Evolutionary conservation across 768 basidiomycete species (phyloP), one percentile per base, ranked within the genome.

Genomic region (Russula dissimulans): DNA sequence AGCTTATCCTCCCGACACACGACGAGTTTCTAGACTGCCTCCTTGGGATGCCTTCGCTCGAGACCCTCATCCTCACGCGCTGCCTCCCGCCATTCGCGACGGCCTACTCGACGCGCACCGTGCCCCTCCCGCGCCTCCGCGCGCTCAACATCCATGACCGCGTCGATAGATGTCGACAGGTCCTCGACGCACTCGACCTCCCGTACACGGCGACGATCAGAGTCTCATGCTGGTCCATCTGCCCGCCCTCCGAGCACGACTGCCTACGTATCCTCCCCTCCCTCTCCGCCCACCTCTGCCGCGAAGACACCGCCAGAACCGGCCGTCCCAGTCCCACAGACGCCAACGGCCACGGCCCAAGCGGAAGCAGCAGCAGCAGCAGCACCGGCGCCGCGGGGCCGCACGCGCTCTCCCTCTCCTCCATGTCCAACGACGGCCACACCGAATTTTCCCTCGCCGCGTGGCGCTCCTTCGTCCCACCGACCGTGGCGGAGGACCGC

Each of bases 221-320:
- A 34, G 26, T 62, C 15, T 45, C 39, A 9, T 62, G 61, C 41
- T 62, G 61, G 56, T 57, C 61, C 32, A 11, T 44, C 12, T 48
- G 29, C 6, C 61, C 61, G 0, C 61, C 56, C 41, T 52, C 61
- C 38, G 61, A 62, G 26, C 34, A 57, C 51, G 61, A 62, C 51
- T 57, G 56, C 46, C 46, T 62, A 5, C 61, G 61, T 5, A 15
- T 62, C 51, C 32, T 62, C 8, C 61, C 61, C 5, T 52, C 61
- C 14, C 56, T 62, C 44, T 42, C 50, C 32, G 31, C 50, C 1
- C 60, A 61, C 29, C 60, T 62, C 56, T 52, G 50, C 41, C 38
- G 51, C 14, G 14, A 44, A 45, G 12, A 4, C 22, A n/a, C n/a
- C n/a, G 32, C 12, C 15, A 18, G 10, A 31, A 10, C 26, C 26